phyloP scores from a whole-genome alignment of 1,284 basidiomycete species.

The Microbotryum scabiosae region DNA sequence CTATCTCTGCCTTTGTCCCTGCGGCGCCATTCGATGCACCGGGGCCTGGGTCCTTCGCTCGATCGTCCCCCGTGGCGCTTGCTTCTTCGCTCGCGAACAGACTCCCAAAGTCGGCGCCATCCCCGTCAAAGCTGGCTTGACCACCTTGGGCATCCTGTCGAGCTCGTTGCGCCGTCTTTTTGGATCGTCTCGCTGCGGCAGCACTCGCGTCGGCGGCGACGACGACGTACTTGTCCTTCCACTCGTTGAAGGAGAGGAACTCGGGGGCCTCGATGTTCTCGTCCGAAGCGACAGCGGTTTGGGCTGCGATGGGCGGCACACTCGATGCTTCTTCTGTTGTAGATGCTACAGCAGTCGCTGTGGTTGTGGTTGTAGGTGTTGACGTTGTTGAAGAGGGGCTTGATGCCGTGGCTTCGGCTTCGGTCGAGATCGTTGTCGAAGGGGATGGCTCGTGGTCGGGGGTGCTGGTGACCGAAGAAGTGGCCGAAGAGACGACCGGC shows the following conservation, averaged over 20 bases:
- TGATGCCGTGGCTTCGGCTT: too few relatives aligned
- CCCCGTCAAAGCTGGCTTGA: constrained; percentile 23
- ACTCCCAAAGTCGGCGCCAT: constrained; percentile 19
- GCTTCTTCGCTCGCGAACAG: constrained; percentile 8
- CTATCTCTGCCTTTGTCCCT: too few relatives aligned
- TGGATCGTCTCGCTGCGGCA: constrained; percentile 4
- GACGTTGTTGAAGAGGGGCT: too few relatives aligned
- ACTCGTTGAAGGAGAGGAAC: constrained; percentile 78
- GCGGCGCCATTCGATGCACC: neutral
- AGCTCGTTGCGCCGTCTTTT: constrained; percentile 55
- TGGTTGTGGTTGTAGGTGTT: too few relatives aligned
- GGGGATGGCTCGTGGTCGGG: too few relatives aligned
- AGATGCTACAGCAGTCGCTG: too few relatives aligned
- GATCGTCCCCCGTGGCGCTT: neutral
- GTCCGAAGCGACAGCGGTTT: too few relatives aligned
- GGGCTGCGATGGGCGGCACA: too few relatives aligned
- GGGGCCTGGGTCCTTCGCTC: neutral
- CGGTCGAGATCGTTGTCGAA: too few relatives aligned
- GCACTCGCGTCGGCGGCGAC: neutral
- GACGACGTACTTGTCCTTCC: constrained; percentile 43
- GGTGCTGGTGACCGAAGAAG: too few relatives aligned
- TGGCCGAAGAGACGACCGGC: too few relatives aligned
- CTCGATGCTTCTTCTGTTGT: too few relatives aligned
- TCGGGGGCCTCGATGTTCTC: constrained; percentile 40
- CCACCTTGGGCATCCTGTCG: constrained; percentile 29